These are phyloP conservation scores for Arthrobotrys conoides DNA, from an alignment of 2,329 filamentous ascomycete species.

Conservation along the genomic window DNA sequence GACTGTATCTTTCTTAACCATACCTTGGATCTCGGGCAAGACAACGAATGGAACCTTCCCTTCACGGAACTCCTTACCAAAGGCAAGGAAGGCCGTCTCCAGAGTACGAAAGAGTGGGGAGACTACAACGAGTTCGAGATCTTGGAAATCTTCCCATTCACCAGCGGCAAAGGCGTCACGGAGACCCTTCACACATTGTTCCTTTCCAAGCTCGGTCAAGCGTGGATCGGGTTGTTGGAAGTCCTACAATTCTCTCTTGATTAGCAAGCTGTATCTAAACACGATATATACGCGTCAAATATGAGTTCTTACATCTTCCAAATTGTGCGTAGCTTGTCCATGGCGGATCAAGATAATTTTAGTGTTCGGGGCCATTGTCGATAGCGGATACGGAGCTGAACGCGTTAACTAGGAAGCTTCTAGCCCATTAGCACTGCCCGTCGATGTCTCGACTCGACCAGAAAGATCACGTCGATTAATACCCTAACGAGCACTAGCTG, in stretches of 20 bases:
- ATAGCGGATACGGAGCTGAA: not conserved
- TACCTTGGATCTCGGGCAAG: slow-evolving; percentile 51
- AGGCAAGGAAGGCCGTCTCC: slow-evolving; percentile 43
- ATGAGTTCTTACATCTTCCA: slow-evolving; percentile 44
- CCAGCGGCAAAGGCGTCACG: slow-evolving; percentile 47
- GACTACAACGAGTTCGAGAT: slow-evolving; percentile 41
- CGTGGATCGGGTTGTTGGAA: slow-evolving; percentile 55
- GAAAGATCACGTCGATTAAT: not conserved
- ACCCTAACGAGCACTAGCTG: not conserved
- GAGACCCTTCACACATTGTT: slow-evolving; percentile 47
- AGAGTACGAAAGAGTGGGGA: slow-evolving; percentile 56
- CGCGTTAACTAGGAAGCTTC: not conserved
- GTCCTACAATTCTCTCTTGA: slow-evolving; percentile 31
- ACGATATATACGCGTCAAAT: too few species aligned
- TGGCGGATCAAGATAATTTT: slow-evolving; percentile 58
- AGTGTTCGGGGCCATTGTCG: slow-evolving; percentile 47
- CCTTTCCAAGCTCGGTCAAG: slow-evolving; percentile 45
- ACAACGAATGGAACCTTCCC: slow-evolving; percentile 28
- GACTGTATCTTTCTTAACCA: not conserved
- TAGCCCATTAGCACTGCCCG: slow-evolving; percentile 3
- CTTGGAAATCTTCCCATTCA: slow-evolving; percentile 53
- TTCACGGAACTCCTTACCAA: slow-evolving; percentile 35
- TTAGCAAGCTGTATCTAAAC: too few species aligned
- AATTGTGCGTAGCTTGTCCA: slow-evolving; percentile 54
- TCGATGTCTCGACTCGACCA: not conserved